Conservation (phyloP, 2,329 filamentous ascomycete genomes). For the Sphaceloma murrayae region DNA sequence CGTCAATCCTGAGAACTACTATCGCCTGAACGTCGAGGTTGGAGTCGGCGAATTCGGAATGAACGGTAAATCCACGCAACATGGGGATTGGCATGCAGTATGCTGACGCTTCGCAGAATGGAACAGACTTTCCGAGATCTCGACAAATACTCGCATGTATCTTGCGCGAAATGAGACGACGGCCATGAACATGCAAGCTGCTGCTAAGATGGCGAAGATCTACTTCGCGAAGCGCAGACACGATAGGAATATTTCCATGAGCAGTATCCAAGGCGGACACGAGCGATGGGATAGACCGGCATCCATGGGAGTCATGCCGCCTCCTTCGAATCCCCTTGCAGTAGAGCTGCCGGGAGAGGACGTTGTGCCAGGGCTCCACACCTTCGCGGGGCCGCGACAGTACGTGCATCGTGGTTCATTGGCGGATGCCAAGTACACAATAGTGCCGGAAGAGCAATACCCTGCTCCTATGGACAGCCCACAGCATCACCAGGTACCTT, state of each 20-base stretch:
- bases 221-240: slow-evolving; percentile 63
- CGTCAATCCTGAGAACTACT: slow-evolving; percentile 84
- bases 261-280: slow-evolving; percentile 21
- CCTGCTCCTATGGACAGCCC: slow-evolving; percentile 34
- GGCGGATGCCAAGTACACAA: slow-evolving; percentile 59
- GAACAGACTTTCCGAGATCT: slow-evolving; percentile 88
- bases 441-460: slow-evolving; percentile 51
- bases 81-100: slow-evolving; percentile 87
- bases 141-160: slow-evolving; percentile 80
- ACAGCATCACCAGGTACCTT: slow-evolving; percentile 18
- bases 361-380: slow-evolving; percentile 28
- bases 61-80: slow-evolving; percentile 91
- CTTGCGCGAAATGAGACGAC: slow-evolving; percentile 65
- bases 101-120: slow-evolving; percentile 49
- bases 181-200: slow-evolving; percentile 63
- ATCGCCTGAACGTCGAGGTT: slow-evolving; percentile 78
- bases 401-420: slow-evolving; percentile 44
- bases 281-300: slow-evolving; percentile 26
- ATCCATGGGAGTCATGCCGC: slow-evolving; percentile 29
- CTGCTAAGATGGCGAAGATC: slow-evolving; percentile 75
- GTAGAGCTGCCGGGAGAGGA: slow-evolving; percentile 53
- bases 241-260: slow-evolving; percentile 40
- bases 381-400: slow-evolving; percentile 46
- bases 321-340: slow-evolving; percentile 40
- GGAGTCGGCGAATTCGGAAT: slow-evolving; percentile 96